phyloP scores from a whole-genome alignment of 352 stramenopile genomes.

The Phytophthora pluvialis region DNA sequence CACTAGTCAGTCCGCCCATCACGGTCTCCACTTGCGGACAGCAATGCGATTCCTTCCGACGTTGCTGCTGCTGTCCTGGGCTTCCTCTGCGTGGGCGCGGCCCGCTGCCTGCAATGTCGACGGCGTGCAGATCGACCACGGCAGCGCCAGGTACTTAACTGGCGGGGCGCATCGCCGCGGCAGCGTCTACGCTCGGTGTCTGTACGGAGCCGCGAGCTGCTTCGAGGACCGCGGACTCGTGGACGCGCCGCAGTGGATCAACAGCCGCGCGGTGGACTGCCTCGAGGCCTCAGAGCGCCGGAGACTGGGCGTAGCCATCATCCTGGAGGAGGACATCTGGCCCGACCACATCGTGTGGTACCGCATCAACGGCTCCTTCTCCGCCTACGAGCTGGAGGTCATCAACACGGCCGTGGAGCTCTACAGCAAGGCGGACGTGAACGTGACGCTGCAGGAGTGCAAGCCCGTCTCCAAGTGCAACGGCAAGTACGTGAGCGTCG shows the following conservation, averaged over 20 bases:
- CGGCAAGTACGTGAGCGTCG: slow-evolving; percentile 76
- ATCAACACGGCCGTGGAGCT: slow-evolving; percentile 63
- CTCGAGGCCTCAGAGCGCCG: slow-evolving; percentile 31
- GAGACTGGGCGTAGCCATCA: slow-evolving; percentile 63
- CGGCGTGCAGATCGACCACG: slow-evolving; percentile 50
- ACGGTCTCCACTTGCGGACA: slow-evolving; percentile 11
- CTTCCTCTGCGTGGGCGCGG: slow-evolving; percentile 11
- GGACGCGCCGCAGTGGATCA: slow-evolving; percentile 55
- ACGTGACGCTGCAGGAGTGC: slow-evolving; percentile 72
- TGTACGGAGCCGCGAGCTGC: slow-evolving; percentile 50
- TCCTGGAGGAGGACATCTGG: slow-evolving; percentile 67
- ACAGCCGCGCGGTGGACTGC: slow-evolving; percentile 50
- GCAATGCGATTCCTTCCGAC: slow-evolving; percentile 12
- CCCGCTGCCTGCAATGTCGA: slow-evolving; percentile 48
- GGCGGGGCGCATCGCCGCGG: slow-evolving; percentile 50
- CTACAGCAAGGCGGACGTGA: slow-evolving; percentile 64
- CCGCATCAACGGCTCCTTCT: slow-evolving; percentile 62
- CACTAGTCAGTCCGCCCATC: slow-evolving; percentile 30
- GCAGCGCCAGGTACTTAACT: slow-evolving; percentile 56
- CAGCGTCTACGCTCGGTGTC: slow-evolving; percentile 63
- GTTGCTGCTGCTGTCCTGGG: slow-evolving; percentile 24
- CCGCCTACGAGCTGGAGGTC: slow-evolving; percentile 47
- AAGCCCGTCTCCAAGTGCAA: slow-evolving; percentile 59
- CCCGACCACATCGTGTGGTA: slow-evolving; percentile 76
- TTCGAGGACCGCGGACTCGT: slow-evolving; percentile 71